phyloP scores from a whole-genome alignment of 1,139 yeast species.

The Kurtzmaniella quercitrusa region DNA sequence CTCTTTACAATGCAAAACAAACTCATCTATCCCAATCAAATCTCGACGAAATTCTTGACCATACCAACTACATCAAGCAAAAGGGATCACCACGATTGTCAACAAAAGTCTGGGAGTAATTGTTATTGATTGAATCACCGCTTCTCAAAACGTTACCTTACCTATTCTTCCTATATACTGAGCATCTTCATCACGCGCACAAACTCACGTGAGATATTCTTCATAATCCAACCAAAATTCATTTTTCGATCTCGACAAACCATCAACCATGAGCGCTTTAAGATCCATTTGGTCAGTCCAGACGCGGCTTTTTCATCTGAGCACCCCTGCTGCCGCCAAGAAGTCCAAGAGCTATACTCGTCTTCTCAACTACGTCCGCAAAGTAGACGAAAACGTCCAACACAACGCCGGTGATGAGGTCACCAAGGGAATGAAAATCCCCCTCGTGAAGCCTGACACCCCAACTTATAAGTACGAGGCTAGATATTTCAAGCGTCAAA shows the following conservation, averaged over 20 bases:
- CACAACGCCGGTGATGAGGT: constrained; percentile 37
- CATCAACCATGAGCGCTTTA: constrained; percentile 3
- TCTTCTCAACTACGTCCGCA: constrained; percentile 36
- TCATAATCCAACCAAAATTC: not conserved
- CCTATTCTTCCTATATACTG: no score
- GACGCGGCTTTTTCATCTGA: constrained; percentile 5
- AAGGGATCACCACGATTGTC: no score
- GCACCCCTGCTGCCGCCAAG: constrained; percentile 2
- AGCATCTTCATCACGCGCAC: not conserved
- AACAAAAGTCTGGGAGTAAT: no score
- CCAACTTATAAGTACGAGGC: constrained; percentile 87
- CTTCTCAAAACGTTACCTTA: no score
- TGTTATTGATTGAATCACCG: no score
- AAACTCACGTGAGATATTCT: not conserved
- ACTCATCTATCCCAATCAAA: no score
- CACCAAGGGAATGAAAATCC: constrained; percentile 36
- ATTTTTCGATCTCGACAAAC: not conserved
- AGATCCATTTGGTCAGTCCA: constrained; percentile 4
- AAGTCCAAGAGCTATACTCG: constrained; percentile 27
- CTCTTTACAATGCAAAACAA: no score
- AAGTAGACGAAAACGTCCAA: constrained; percentile 27
- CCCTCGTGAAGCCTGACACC: constrained; percentile 42
- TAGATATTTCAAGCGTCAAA: constrained; percentile 73
- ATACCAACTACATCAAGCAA: no score
- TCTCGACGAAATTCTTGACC: no score